A percentile compares a stretch with the other conserved stretches of the same genome.
Conservation (phyloP, 108 stramenopile genomes). For the Skeletonema menzelii region DNA sequence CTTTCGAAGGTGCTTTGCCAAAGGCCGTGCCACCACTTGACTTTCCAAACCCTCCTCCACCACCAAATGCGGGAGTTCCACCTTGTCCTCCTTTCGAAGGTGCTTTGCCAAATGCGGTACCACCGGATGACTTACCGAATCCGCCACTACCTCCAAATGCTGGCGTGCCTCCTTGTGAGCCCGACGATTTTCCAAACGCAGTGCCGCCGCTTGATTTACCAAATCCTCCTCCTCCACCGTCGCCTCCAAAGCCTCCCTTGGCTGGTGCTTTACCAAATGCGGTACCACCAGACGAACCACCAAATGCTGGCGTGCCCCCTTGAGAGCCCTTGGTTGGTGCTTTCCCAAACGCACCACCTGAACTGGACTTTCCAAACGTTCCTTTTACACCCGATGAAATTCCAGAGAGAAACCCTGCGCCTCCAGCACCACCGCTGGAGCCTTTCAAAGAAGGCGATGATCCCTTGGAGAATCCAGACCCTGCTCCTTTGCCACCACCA, state of each 20-base stretch:
- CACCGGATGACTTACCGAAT: background rate
- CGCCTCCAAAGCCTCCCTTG: background rate
- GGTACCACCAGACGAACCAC: background rate
- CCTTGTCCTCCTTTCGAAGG: background rate
- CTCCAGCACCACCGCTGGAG: background rate
- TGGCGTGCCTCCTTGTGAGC: background rate
- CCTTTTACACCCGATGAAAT: background rate
- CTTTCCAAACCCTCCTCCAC: background rate
- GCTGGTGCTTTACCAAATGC: background rate
- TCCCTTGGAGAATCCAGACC: background rate
- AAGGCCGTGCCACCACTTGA: background rate
- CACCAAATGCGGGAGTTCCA: background rate
- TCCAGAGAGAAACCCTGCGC: conserved; percentile 1
- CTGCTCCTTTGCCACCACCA: background rate
- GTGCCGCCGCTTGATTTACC: background rate
- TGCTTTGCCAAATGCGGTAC: background rate
- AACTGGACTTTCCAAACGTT: background rate
- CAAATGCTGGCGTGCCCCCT: background rate
- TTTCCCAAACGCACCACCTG: background rate
- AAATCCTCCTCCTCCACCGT: background rate
- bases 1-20: background rate
- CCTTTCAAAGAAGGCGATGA: background rate
- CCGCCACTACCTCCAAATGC: background rate
- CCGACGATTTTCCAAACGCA: background rate
- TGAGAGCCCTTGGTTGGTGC: too few relatives aligned